These are phyloP conservation scores for Syzygium aqueum DNA, from an alignment of 345 rosid species.

Conservation along the genomic window DNA sequence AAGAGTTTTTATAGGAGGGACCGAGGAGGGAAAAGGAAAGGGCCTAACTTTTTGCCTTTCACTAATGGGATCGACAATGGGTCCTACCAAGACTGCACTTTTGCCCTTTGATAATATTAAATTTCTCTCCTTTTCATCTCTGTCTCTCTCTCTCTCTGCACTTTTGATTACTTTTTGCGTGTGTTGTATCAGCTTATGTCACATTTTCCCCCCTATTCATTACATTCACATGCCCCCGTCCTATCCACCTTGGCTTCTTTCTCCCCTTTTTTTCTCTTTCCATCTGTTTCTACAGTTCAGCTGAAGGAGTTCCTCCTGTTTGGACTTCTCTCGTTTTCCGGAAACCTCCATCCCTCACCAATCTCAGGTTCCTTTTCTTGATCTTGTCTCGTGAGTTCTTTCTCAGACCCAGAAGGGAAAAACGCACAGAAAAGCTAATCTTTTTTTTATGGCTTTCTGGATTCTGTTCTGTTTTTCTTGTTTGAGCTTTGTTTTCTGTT, in stretches of 20 bases:
- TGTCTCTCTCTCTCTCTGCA: not conserved
- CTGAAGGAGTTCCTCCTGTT: not conserved
- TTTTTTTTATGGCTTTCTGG: not conserved
- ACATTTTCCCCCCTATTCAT: not conserved
- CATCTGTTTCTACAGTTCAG: not conserved
- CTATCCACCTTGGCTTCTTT: not conserved
- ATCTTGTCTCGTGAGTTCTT: not conserved
- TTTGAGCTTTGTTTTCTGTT: not conserved
- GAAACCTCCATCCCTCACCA: not conserved
- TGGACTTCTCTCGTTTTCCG: not conserved
- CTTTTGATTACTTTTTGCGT: not conserved
- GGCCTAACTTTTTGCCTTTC: constrained; percentile 21
- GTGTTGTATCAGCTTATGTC: not conserved
- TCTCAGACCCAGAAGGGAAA: not conserved
- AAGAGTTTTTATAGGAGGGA: not conserved
- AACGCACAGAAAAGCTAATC: not conserved
- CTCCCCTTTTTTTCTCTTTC: not conserved
- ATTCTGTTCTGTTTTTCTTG: not conserved
- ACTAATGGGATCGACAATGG: constrained; percentile 29
- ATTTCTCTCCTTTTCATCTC: not conserved
- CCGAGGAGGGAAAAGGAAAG: not conserved
- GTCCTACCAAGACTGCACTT: constrained; percentile 28
- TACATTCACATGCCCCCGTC: not conserved
- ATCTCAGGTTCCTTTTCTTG: not conserved
- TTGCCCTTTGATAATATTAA: not conserved